Conservation (phyloP, 1,139 yeast species). For the Saccharomycopsis crataegensis region DNA sequence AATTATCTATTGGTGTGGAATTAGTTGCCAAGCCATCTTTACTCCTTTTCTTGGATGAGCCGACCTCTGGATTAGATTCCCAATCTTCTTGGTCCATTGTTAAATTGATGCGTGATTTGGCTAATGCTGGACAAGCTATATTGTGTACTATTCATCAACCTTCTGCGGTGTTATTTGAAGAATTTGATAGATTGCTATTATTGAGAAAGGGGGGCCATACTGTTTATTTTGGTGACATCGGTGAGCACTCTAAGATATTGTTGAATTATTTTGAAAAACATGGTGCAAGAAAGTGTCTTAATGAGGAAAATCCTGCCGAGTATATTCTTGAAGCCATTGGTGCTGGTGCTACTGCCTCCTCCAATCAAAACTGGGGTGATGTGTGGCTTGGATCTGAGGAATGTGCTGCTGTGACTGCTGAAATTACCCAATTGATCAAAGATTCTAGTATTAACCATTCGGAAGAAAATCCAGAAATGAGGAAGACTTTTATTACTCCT, state of each 20-base stretch:
- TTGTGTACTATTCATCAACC: constrained; percentile 55
- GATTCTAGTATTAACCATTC: constrained; percentile 6
- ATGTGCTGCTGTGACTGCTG: constrained; percentile 24
- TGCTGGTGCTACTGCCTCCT: constrained; percentile 40
- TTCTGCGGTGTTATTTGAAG: constrained; percentile 45
- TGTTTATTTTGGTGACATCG: constrained; percentile 55
- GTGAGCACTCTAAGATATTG: constrained; percentile 39
- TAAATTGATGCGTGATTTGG: constrained; percentile 37
- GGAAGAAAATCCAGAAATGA: constrained; percentile 22
- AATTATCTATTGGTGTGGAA: constrained; percentile 55
- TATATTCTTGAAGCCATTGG: constrained; percentile 46
- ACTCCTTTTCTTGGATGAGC: constrained; percentile 44
- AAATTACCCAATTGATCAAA: constrained; percentile 25
- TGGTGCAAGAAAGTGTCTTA: constrained; percentile 36
- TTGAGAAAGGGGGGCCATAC: constrained; percentile 43
- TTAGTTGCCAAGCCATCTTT: constrained; percentile 45
- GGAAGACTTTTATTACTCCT: constrained; percentile 29
- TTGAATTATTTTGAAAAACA: constrained; percentile 45
- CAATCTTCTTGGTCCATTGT: constrained; percentile 49
- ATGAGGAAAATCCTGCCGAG: constrained; percentile 49
- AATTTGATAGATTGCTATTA: constrained; percentile 34
- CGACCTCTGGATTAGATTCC: constrained; percentile 50
- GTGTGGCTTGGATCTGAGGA: constrained; percentile 36
- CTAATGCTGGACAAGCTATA: constrained; percentile 45
- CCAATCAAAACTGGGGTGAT: constrained; percentile 37